Evolutionary conservation across 164 flowering plant species (phyloP), one percentile per base, ranked within the genome.

Genomic region (Magnolia changhungtana): DNA sequence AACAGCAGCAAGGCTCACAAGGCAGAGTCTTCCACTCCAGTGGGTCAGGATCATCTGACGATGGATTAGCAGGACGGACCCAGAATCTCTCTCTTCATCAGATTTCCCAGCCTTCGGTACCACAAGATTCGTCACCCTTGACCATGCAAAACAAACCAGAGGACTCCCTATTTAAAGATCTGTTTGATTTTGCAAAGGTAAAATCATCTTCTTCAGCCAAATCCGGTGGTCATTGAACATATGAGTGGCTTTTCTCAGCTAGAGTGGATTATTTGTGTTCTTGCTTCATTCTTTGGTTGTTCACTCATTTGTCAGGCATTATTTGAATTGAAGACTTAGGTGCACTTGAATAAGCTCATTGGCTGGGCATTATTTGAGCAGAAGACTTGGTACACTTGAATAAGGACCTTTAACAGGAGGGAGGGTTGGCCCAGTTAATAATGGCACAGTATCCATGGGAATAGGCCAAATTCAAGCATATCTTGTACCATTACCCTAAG

Each of bases 141-240:
- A 70, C 81, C 1, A 90, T 85, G 74, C 82, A 86, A 65, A 85
- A 52, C 72, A 88, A 92, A 75, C 84, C 83, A 0, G 98, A 94
- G 82, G 99, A 96, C 81, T 90, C 86, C 9, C 90, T 96, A 14
- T 96, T 96, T 86, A 82, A 81, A 74, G 86, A 84, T 76, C 77
- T 96, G 78, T 90, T 96, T 74, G 97, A 96, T 87, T 96, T 96
- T 78, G 98, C 98, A 0, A 96, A 86, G 84, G 80, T 94, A 82
- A 96, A 91, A 85, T 83, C 98, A 13, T 83, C 97, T 0, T 74
- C 90, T 0, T 69, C 90, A 37, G 82, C 93, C 9, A 90, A 88
- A 69, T 78, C 90, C 16, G 75, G 76, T 59, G 73, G 70, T 66
- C 84, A 88, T 67, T 83, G 89, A 79, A 79, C 90, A 74, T 80